Evolutionary conservation across 768 basidiomycete species (phyloP).

Genomic region (Suillus alpinus): DNA sequence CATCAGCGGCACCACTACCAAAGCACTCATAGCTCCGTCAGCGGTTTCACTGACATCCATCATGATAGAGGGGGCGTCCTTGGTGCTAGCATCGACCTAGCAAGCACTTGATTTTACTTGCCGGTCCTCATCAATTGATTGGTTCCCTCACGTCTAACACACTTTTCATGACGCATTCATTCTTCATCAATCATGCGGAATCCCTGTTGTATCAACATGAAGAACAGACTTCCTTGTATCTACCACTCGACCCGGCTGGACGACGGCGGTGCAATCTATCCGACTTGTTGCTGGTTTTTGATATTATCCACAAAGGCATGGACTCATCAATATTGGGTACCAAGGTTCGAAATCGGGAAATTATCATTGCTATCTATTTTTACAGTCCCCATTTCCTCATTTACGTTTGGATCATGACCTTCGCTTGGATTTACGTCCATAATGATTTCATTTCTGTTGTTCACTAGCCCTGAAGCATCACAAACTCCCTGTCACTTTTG

Average conservation of each 20-base stretch:
- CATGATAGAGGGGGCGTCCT: conserved; percentile 26
- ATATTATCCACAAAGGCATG: conserved; percentile 25
- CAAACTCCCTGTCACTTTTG: background rate
- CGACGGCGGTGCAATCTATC: conserved; percentile 27
- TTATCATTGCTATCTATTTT: conserved; percentile 9
- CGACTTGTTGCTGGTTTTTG: conserved; percentile 22
- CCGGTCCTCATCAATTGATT: conserved; percentile 9
- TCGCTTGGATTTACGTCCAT: background rate
- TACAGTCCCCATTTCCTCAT: background rate
- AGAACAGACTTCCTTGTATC: conserved; percentile 29
- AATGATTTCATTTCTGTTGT: background rate
- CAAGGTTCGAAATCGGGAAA: conserved; percentile 1
- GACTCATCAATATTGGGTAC: conserved; percentile 12
- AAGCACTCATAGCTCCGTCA: conserved; percentile 5
- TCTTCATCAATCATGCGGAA: conserved; percentile 19
- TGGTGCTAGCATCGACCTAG: conserved; percentile 31
- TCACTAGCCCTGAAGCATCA: background rate
- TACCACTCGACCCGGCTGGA: conserved; percentile 26
- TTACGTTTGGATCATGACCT: background rate
- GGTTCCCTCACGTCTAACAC: conserved; percentile 10
- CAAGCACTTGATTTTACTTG: conserved; percentile 19
- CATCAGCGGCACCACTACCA: conserved; percentile 43
- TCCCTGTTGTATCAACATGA: conserved; percentile 30
- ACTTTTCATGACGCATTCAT: conserved; percentile 21
- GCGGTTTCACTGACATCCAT: conserved; percentile 21